These are phyloP conservation scores for Populus pruinosa DNA, from an alignment of 345 rosid species.

Conservation along the genomic window DNA sequence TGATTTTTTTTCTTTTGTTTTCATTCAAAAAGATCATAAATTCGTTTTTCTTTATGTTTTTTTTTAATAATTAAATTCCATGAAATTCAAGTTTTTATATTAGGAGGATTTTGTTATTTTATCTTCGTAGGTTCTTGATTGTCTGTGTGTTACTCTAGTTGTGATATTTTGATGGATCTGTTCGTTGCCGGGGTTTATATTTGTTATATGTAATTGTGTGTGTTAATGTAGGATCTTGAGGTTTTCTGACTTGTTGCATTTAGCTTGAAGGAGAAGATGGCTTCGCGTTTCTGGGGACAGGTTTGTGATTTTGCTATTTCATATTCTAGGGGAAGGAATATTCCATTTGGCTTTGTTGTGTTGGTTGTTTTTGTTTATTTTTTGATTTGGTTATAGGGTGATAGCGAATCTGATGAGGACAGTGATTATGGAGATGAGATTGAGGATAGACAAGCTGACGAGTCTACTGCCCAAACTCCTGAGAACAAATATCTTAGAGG, in stretches of 20 bases:
- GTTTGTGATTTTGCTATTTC: constrained; percentile 29
- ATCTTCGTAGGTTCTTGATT: neutral
- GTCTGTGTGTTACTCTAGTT: neutral
- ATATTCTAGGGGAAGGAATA: neutral
- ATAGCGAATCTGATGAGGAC: constrained; percentile 62
- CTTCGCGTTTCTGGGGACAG: constrained; percentile 67
- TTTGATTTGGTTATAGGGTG: constrained; percentile 40
- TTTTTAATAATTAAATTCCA: neutral
- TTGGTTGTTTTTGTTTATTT: neutral
- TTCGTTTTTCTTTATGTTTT: neutral
- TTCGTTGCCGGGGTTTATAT: neutral
- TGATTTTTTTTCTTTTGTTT: neutral
- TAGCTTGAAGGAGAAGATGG: constrained; percentile 33
- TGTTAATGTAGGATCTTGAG: constrained; percentile 13
- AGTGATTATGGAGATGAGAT: constrained; percentile 49
- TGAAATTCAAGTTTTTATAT: neutral
- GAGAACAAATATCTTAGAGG: constrained; percentile 51
- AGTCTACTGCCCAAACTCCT: constrained; percentile 24
- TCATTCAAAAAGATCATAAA: neutral
- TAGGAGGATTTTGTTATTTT: neutral
- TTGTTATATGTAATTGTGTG: neutral
- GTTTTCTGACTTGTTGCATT: neutral
- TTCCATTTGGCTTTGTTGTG: neutral
- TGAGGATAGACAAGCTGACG: constrained; percentile 35
- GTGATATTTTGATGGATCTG: neutral